A percentile compares a stretch with the other conserved stretches of the same genome.
Conservation (phyloP, 345 rosid genomes). For the Rhizophora mangle region DNA sequence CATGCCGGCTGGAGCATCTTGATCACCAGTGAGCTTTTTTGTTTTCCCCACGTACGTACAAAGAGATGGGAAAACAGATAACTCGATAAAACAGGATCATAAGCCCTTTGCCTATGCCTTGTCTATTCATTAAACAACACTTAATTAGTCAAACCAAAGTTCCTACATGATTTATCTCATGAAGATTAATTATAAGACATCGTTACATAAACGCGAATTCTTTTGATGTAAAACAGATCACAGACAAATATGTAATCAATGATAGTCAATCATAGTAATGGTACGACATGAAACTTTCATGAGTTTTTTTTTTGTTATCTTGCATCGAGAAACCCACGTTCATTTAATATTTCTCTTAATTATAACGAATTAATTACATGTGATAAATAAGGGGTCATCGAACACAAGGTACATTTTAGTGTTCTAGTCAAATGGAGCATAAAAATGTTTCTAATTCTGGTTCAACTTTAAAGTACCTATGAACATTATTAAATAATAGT, state of each 20-base stretch:
- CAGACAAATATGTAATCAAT: too few relatives aligned
- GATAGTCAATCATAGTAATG: too few relatives aligned
- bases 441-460: constrained; percentile 2
- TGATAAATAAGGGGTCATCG: too few relatives aligned
- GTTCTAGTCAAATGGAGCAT: neutral
- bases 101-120: constrained; percentile 1
- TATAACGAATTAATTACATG: too few relatives aligned
- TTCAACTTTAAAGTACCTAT: neutral
- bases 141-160: constrained; percentile 8
- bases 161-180: neutral
- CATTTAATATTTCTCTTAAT: too few relatives aligned
- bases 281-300: too few relatives aligned
- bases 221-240: too few relatives aligned
- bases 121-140: neutral
- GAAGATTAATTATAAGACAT: too few relatives aligned
- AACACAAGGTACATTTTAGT: neutral
- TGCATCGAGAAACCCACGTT: too few relatives aligned
- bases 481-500: neutral
- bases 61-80: neutral
- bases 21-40: neutral
- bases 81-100: neutral
- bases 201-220: too few relatives aligned
- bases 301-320: too few relatives aligned
- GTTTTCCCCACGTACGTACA: constrained; percentile 4
- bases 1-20: too few relatives aligned